A percentile compares a stretch with the other conserved stretches of the same genome.
These are phyloP conservation scores for Penicillium ucsense DNA, from an alignment of 495 filamentous ascomycete genomes.

Conservation along the genomic window DNA sequence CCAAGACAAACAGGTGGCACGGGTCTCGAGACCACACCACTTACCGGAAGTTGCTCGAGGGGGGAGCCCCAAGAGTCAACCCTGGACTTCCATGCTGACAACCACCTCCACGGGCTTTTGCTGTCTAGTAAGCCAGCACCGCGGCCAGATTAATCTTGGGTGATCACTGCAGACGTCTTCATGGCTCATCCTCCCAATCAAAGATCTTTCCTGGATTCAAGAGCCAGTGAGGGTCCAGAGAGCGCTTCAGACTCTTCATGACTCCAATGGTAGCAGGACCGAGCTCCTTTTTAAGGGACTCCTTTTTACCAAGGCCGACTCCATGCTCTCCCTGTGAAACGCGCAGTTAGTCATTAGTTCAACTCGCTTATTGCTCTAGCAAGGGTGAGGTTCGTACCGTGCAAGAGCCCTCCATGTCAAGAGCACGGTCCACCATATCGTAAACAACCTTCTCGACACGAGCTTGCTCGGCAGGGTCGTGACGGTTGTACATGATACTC, in stretches of 20 bases:
- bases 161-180: not conserved
- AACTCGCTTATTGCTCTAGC: not conserved
- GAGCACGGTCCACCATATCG: slow-evolving; percentile 76
- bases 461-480: slow-evolving; percentile 53
- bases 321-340: slow-evolving; percentile 66
- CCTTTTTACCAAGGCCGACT: slow-evolving; percentile 81
- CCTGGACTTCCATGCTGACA: no score
- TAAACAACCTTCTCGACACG: slow-evolving; percentile 73
- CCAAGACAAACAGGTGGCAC: no score
- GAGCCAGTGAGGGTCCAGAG: slow-evolving; percentile 84
- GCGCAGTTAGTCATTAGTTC: slow-evolving; percentile 3
- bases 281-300: slow-evolving; percentile 69
- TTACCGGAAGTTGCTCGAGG: no score
- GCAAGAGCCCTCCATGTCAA: slow-evolving; percentile 91
- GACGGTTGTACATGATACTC: slow-evolving; percentile 72
- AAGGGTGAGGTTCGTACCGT: slow-evolving; percentile 39
- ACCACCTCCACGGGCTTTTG: no score
- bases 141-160: no score
- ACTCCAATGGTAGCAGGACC: slow-evolving; percentile 69
- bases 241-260: slow-evolving; percentile 75
- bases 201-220: slow-evolving; percentile 92
- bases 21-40: no score
- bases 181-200: slow-evolving; percentile 31
- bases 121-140: no score
- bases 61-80: no score